phyloP scores from a whole-genome alignment of 1,284 basidiomycete genomes.

The Microbotryum saponariae region DNA sequence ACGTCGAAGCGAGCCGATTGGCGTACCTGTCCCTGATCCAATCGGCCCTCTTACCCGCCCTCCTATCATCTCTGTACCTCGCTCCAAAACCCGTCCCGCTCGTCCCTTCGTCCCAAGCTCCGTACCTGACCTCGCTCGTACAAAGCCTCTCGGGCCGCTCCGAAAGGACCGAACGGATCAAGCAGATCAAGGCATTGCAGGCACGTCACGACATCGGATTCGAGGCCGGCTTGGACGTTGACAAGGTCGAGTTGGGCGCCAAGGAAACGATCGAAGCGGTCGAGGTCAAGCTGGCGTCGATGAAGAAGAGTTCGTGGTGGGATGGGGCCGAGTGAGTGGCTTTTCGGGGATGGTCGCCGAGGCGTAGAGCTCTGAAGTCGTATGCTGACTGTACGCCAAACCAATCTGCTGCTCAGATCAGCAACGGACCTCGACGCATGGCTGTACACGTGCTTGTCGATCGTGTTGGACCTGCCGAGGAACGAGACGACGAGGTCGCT shows the following conservation, averaged over 20 bases:
- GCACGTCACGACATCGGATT: constrained; percentile 10
- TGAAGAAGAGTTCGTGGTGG: constrained; percentile 6
- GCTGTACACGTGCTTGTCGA: constrained; percentile 15
- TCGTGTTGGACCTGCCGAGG: constrained; percentile 15
- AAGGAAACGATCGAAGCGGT: constrained; percentile 20
- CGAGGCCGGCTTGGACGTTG: constrained; percentile 18
- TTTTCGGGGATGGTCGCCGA: no score
- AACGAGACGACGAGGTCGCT: constrained; percentile 8
- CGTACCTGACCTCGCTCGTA: constrained; percentile 5
- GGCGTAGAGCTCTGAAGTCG: background rate
- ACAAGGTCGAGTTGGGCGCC: constrained; percentile 26
- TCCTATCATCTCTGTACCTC: constrained; percentile 24
- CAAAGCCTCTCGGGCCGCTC: background rate
- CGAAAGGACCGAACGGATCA: constrained; percentile 8
- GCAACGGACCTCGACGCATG: constrained; percentile 16
- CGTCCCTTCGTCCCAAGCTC: background rate
- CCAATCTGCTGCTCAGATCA: background rate
- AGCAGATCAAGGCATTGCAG: constrained; percentile 19
- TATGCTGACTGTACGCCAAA: background rate
- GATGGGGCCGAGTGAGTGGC: constrained; percentile 12
- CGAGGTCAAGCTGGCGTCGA: constrained; percentile 17
- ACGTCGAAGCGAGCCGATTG: constrained; percentile 13
- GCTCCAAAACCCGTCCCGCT: constrained; percentile 4
- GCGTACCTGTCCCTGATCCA: constrained; percentile 23
- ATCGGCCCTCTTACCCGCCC: constrained; percentile 24